Base-by-base conservation (phyloP, 768 basidiomycete genomes). In the Amanita brunnescens region DNA sequence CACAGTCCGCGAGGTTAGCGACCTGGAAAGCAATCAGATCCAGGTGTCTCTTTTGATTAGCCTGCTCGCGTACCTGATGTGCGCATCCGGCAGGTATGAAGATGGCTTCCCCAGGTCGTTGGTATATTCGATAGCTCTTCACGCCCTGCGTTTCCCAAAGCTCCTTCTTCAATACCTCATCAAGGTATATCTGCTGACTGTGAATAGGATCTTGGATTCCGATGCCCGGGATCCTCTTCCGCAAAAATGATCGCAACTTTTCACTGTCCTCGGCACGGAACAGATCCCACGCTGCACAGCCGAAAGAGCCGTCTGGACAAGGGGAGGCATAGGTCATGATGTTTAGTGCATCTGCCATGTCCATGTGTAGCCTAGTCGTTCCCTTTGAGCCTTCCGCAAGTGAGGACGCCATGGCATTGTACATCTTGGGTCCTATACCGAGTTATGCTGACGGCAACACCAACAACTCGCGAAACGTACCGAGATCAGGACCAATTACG, bases 81-180 rank as follows among this genome's bases (percentile, higher is more conserved):
- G 88, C 87, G 64, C 87, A 92, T 20, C 91, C 94, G 3, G 94
- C 94, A 12, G 94, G 94, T 54, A 98, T 91, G 65, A 96, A 93
- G 10, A 98, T 84, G 0, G 91, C 94, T 61, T 98, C 88, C 16
- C 92, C 92, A 2, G 90, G 89, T 57, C 79, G 77, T 67, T 98
- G 95, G 66, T 92, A 94, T 16, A 97, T 76, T 49, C 92, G 70
- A 69, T 82, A 85, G 55, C 87, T 87, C 68, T 69, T 79, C 24
- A 97, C 89, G 2, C 83, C 84, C 52, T 74, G 73, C 56, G 79
- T 67, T 3, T 81, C 77, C 58, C 62, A 85, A 35, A 98, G 67
- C 64, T 85, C 78, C 62, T 76, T 75, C 58, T 90, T 74, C 59
- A 90, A 59, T 3, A 68, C 64, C 38, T 77, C 68, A 63, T 95